Percentiles rank a stretch among this genome's conserved stretches.
Evolutionary conservation across 2,329 filamentous ascomycete species (phyloP).

Genomic region (Teratosphaeria pseudoeucalypti): DNA sequence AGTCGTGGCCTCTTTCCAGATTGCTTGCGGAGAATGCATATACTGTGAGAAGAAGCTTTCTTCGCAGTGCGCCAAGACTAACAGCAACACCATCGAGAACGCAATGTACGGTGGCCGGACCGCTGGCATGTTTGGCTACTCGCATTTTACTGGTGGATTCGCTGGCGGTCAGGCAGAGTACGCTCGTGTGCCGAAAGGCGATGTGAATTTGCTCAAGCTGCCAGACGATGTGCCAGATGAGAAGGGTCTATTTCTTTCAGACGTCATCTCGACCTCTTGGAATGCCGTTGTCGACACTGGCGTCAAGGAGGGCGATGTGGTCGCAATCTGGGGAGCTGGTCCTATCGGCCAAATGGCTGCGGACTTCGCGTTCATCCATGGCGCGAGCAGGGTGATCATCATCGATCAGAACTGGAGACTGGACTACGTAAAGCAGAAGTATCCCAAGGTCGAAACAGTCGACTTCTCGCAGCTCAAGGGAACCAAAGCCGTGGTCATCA

Average conservation of each 20-base stretch:
- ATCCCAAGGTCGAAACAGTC: slow-evolving; percentile 56
- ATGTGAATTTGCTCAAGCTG: slow-evolving; percentile 70
- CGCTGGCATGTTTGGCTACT: slow-evolving; percentile 52
- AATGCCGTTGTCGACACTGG: slow-evolving; percentile 74
- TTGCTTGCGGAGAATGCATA: slow-evolving; percentile 59
- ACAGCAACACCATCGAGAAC: slow-evolving; percentile 58
- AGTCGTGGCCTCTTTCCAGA: slow-evolving; percentile 80
- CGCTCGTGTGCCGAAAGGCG: slow-evolving; percentile 67
- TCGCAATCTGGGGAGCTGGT: slow-evolving; percentile 79
- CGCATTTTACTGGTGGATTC: slow-evolving; percentile 72
- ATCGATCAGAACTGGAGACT: slow-evolving; percentile 67
- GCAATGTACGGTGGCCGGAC: slow-evolving; percentile 72
- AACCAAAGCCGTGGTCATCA: slow-evolving; percentile 54
- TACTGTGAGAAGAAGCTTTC: slow-evolving; percentile 71
- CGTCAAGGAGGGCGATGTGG: slow-evolving; percentile 64
- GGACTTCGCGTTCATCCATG: slow-evolving; percentile 56
- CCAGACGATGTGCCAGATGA: slow-evolving; percentile 75
- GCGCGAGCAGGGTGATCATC: slow-evolving; percentile 65
- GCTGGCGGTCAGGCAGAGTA: slow-evolving; percentile 84
- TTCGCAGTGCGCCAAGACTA: slow-evolving; percentile 72
- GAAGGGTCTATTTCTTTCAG: slow-evolving; percentile 70
- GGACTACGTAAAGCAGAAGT: slow-evolving; percentile 54
- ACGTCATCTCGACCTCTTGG: slow-evolving; percentile 71
- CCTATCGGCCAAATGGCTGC: slow-evolving; percentile 75
- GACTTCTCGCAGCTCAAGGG: slow-evolving; percentile 57